Evolutionary conservation across 1,284 basidiomycete species (phyloP).

Genomic region (Schizopora paradoxa): DNA sequence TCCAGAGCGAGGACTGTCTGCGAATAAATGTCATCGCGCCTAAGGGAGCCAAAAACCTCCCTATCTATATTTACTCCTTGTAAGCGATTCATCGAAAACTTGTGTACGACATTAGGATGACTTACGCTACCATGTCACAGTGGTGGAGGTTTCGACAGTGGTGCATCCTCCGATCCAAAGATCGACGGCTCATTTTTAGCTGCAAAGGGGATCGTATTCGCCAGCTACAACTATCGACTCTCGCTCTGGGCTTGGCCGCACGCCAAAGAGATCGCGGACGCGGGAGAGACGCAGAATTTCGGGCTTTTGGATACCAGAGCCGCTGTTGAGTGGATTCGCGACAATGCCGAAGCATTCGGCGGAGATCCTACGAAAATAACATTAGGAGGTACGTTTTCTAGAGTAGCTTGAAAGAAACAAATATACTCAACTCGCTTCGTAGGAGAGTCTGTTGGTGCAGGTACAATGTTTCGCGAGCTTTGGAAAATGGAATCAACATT

Average conservation of each 20-base stretch:
- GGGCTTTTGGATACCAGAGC: constrained; percentile 38
- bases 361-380: constrained; percentile 40
- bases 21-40: constrained; percentile 38
- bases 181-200: constrained; percentile 39
- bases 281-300: constrained; percentile 37
- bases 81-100: too few relatives aligned
- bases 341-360: constrained; percentile 36
- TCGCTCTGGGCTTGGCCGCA: constrained; percentile 39
- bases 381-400: constrained; percentile 27
- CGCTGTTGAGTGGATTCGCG: constrained; percentile 39
- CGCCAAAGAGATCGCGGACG: constrained; percentile 33
- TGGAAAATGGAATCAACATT: background rate
- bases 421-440: background rate
- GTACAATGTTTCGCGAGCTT: constrained; percentile 19
- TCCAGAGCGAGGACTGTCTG: constrained; percentile 41
- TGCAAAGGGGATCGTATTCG: constrained; percentile 36
- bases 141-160: constrained; percentile 31
- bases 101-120: constrained; percentile 30
- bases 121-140: constrained; percentile 9
- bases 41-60: constrained; percentile 30
- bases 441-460: constrained; percentile 39
- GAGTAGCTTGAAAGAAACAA: background rate
- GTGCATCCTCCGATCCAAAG: constrained; percentile 39
- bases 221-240: constrained; percentile 40
- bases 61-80: constrained; percentile 38